A percentile compares a stretch with the other conserved stretches of the same genome.
These are phyloP conservation scores for Coemansia sp. DNA, from an alignment of 192 early-diverging fungal species.

Conservation along the genomic window DNA sequence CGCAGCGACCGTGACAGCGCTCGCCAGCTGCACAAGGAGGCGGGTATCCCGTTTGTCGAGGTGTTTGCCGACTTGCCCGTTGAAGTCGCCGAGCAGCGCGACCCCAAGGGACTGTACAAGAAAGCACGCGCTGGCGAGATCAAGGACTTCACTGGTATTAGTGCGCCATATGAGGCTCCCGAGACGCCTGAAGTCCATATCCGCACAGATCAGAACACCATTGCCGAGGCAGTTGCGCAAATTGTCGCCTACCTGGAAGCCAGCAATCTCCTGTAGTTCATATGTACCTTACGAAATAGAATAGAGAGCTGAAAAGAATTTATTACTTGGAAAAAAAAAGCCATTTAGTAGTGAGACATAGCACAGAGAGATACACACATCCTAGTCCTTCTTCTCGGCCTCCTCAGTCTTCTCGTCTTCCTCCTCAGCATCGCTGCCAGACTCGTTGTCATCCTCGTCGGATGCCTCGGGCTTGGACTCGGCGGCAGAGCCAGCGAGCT, in stretches of 20 bases:
- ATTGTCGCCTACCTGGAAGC: constrained; percentile 38
- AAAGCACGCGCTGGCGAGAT: constrained; percentile 93
- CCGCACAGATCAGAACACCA: constrained; percentile 71
- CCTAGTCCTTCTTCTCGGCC: constrained; percentile 24
- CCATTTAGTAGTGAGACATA: neutral
- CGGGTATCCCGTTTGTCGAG: constrained; percentile 86
- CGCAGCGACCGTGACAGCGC: constrained; percentile 78
- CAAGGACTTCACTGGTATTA: constrained; percentile 96
- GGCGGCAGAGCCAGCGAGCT: constrained; percentile 22
- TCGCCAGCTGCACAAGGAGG: constrained; percentile 74
- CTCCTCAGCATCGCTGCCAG: constrained; percentile 42
- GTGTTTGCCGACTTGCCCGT: constrained; percentile 88
- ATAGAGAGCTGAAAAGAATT: neutral
- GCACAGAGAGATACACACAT: neutral
- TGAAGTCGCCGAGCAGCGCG: constrained; percentile 84
- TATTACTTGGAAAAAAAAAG: neutral
- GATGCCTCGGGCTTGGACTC: constrained; percentile 32
- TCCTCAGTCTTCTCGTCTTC: constrained; percentile 10
- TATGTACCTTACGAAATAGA: neutral
- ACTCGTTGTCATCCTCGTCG: constrained; percentile 40
- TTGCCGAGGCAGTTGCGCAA: constrained; percentile 58
- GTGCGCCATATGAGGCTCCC: constrained; percentile 91
- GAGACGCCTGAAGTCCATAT: constrained; percentile 84
- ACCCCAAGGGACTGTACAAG: constrained; percentile 97
- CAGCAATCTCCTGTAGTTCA: constrained; percentile 28